phyloP scores from a whole-genome alignment of 1,139 yeast species.

The Geotrichum carabidarum region DNA sequence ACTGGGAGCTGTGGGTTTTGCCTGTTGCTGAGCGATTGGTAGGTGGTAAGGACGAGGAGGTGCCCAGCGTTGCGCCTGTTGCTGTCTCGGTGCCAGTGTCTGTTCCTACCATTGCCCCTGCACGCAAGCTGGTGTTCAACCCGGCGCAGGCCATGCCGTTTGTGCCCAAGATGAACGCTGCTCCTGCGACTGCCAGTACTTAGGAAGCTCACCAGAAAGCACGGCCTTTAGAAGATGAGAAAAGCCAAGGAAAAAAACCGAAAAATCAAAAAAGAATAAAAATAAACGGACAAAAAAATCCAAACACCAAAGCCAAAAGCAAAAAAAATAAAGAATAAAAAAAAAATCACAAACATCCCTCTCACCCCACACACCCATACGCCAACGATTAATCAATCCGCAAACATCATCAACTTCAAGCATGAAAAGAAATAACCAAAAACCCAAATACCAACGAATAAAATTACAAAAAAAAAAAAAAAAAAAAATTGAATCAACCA shows the following conservation, averaged over 20 bases:
- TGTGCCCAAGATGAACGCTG: constrained; percentile 31
- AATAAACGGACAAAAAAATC: not conserved
- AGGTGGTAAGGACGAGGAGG: constrained; percentile 38
- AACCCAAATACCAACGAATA: too few species aligned
- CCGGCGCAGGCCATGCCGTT: constrained; percentile 40
- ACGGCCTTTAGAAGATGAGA: not conserved
- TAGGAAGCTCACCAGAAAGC: not conserved
- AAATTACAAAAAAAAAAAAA: too few species aligned
- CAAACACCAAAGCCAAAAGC: not conserved
- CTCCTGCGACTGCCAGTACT: constrained; percentile 3
- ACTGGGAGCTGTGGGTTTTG: constrained; percentile 49
- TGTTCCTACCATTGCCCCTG: not conserved
- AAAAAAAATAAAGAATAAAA: not conserved
- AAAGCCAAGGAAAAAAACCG: not conserved
- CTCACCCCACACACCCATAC: too few species aligned
- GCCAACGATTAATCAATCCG: too few species aligned
- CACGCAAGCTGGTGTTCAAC: constrained; percentile 32
- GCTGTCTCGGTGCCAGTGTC: not conserved
- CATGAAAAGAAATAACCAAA: too few species aligned
- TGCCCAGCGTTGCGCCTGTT: constrained; percentile 1
- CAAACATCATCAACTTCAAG: too few species aligned
- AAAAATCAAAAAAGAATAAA: not conserved
- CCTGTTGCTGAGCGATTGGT: constrained; percentile 46
- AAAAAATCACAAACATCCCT: too few species aligned
- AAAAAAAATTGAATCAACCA: too few species aligned